phyloP scores from a whole-genome alignment of 2,329 filamentous ascomycete species.

The Colletotrichum sidae region DNA sequence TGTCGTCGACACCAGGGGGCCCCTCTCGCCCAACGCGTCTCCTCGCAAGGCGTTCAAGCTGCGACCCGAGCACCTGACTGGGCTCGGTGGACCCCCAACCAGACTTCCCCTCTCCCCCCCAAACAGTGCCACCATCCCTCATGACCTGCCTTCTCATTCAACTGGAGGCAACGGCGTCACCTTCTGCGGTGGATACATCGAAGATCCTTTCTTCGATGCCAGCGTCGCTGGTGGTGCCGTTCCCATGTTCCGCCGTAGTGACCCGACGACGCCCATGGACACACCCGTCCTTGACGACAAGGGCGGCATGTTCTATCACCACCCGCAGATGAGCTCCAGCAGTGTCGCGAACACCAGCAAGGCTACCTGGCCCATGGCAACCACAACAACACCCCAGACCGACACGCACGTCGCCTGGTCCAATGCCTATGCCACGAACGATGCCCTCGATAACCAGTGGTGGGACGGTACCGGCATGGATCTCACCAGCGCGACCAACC shows the following conservation, averaged over 20 bases:
- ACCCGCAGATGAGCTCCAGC: slow-evolving; percentile 37
- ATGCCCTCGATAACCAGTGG: slow-evolving; percentile 41
- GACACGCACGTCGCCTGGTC: slow-evolving; percentile 36
- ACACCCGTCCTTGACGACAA: slow-evolving; percentile 50
- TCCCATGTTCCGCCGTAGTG: slow-evolving; percentile 45
- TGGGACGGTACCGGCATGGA: slow-evolving; percentile 48
- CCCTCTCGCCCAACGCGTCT: slow-evolving; percentile 37
- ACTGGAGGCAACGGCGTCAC: slow-evolving; percentile 29
- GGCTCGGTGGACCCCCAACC: slow-evolving; percentile 37
- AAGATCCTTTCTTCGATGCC: slow-evolving; percentile 53
- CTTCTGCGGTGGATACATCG: slow-evolving; percentile 52
- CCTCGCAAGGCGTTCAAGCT: slow-evolving; percentile 49
- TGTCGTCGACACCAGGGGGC: slow-evolving; percentile 28
- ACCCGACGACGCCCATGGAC: slow-evolving; percentile 51
- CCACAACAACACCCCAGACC: slow-evolving; percentile 32
- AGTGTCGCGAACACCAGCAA: slow-evolving; percentile 39
- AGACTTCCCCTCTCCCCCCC: slow-evolving; percentile 39
- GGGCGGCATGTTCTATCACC: slow-evolving; percentile 44
- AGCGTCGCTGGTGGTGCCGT: slow-evolving; percentile 42
- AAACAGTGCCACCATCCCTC: slow-evolving; percentile 43
- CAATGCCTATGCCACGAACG: slow-evolving; percentile 29
- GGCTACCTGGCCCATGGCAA: slow-evolving; percentile 41
- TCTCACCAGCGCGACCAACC: slow-evolving; percentile 39
- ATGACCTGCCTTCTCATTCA: slow-evolving; percentile 35
- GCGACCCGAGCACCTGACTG: slow-evolving; percentile 41